Conservation (phyloP, 108 stramenopile genomes). For the Cyclotella choctawhatcheeana region DNA sequence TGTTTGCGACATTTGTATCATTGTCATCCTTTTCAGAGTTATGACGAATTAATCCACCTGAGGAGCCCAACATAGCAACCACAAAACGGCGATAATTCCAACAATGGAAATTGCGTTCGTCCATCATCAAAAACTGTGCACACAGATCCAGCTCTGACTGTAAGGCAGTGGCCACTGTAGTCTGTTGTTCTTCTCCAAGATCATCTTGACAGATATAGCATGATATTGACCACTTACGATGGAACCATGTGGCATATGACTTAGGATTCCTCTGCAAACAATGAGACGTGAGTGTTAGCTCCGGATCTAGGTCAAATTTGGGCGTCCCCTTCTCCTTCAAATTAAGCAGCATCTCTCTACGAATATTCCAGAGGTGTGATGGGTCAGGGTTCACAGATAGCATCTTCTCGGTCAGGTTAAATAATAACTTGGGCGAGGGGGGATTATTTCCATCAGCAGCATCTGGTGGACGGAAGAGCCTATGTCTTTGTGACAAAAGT, state of each 20-base stretch:
- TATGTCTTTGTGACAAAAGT: slow-evolving; percentile 47
- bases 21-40: slow-evolving; percentile 1
- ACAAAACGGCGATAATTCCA: slow-evolving; percentile 97
- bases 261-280: slow-evolving; percentile 94
- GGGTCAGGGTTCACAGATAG: slow-evolving; percentile 94
- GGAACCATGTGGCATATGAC: slow-evolving; percentile 97
- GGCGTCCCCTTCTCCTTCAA: slow-evolving; percentile 20
- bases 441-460: slow-evolving; percentile 3
- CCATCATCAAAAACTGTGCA: slow-evolving; percentile 76
- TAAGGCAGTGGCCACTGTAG: slow-evolving; percentile 31
- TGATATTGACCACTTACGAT: slow-evolving; percentile 94
- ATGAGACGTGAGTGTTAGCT: slow-evolving; percentile 75
- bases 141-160: slow-evolving; percentile 83
- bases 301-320: slow-evolving; percentile 34
- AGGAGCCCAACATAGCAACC: slow-evolving; percentile 38
- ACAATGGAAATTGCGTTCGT: slow-evolving; percentile 99
- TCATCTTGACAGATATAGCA: too few species aligned
- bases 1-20: not conserved
- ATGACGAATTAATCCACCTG: too few species aligned
- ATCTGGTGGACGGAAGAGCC: slow-evolving; percentile 17
- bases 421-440: slow-evolving; percentile 48
- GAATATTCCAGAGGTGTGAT: slow-evolving; percentile 95
- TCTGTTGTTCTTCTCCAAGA: slow-evolving; percentile 1
- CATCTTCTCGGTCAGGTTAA: slow-evolving; percentile 81
- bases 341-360: slow-evolving; percentile 73